Percentiles rank a stretch among this genome's conserved stretches.
phyloP scores from a whole-genome alignment of 2,329 filamentous ascomycete species.

The Cladosporium phlei region DNA sequence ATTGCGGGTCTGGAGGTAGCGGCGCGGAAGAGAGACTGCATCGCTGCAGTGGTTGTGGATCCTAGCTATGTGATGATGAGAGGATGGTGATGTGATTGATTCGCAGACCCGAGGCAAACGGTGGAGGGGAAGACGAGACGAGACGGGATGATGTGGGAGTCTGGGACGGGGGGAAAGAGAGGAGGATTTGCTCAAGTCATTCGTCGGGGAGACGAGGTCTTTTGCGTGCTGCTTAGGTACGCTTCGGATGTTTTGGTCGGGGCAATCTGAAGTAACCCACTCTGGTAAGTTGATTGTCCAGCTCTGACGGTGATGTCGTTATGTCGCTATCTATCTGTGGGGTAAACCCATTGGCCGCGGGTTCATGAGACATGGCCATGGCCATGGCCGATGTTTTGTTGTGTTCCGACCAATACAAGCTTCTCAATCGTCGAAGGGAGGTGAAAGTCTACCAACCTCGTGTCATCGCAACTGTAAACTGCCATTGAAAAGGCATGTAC shows the following conservation, averaged over 20 bases:
- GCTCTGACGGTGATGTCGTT: slow-evolving; percentile 1
- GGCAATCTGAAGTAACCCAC: too few species aligned
- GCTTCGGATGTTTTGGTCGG: slow-evolving; percentile 9
- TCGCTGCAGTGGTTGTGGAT: too few species aligned
- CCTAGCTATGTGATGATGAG: slow-evolving; percentile 12
- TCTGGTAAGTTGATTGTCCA: too few species aligned
- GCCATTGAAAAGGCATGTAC: slow-evolving; percentile 6
- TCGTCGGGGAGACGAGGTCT: background rate
- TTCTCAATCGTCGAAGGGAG: background rate
- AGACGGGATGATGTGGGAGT: background rate
- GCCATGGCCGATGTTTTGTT: background rate
- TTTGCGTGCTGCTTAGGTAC: slow-evolving; percentile 1
- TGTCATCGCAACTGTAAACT: slow-evolving; percentile 9
- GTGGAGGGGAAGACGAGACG: slow-evolving; percentile 1
- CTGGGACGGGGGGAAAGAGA: too few species aligned
- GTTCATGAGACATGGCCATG: background rate
- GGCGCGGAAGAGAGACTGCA: slow-evolving; percentile 22
- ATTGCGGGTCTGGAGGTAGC: slow-evolving; percentile 18
- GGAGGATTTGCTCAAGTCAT: slow-evolving; percentile 4
- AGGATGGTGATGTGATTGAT: slow-evolving; percentile 4
- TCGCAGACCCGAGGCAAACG: background rate
- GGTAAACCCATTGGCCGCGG: slow-evolving; percentile 8
- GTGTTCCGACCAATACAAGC: background rate
- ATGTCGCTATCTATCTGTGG: slow-evolving; percentile 12
- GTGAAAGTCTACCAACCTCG: background rate